phyloP scores from a whole-genome alignment of 1,284 basidiomycete species.

The Coniferiporia sulphurascens region DNA sequence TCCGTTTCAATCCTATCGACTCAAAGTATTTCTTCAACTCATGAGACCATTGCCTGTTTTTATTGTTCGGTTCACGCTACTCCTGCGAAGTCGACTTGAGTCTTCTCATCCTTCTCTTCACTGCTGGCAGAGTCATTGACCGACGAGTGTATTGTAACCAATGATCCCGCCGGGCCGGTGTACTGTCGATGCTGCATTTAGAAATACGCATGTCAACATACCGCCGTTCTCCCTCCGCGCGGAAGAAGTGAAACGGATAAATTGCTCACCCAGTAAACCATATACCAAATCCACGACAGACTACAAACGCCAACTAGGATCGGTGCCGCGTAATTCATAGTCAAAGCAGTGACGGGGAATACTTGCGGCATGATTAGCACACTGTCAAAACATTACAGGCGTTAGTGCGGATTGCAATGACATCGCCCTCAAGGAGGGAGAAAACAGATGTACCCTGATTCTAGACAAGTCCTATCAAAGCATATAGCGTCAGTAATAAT shows the following conservation, averaged over 20 bases:
- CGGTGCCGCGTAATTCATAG: constrained; percentile 23
- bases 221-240: neutral
- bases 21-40: no score
- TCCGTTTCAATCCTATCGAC: no score
- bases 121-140: neutral
- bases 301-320: constrained; percentile 19
- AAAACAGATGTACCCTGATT: constrained; percentile 18
- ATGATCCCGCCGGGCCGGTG: neutral
- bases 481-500: neutral
- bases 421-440: neutral
- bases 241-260: neutral
- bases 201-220: neutral
- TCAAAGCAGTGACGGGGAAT: constrained; percentile 20
- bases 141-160: neutral
- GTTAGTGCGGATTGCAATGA: neutral
- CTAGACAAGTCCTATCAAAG: constrained; percentile 19
- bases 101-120: neutral
- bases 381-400: constrained; percentile 2
- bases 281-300: constrained; percentile 22
- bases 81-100: neutral
- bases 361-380: constrained; percentile 24
- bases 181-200: constrained; percentile 3
- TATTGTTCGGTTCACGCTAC: neutral
- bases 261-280: constrained; percentile 17
- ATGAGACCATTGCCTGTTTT: neutral